A percentile compares a stretch with the other conserved stretches of the same genome.
These are phyloP conservation scores for Aureobasidium sp. DNA, from an alignment of 2,329 filamentous ascomycete genomes.

Conservation along the genomic window DNA sequence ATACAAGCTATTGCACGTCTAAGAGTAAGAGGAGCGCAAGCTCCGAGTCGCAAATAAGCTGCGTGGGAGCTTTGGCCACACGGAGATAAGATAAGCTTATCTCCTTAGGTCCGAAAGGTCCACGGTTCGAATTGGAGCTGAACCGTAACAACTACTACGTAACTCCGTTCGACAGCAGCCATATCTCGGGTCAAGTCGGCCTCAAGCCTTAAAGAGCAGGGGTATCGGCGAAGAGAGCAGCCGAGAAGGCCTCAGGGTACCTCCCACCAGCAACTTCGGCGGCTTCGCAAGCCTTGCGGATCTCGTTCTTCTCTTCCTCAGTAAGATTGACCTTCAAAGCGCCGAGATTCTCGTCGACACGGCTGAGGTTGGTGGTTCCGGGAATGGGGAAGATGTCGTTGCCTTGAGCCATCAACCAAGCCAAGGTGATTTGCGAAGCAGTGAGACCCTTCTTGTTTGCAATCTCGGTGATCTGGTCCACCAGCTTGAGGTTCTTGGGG, in stretches of 20 bases:
- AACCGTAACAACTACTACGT: background rate
- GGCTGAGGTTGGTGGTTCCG: constrained; percentile 45
- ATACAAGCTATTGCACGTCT: too few relatives aligned
- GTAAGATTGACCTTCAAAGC: constrained; percentile 30
- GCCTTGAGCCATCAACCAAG: constrained; percentile 57
- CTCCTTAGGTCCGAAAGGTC: too few relatives aligned
- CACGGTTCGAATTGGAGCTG: too few relatives aligned
- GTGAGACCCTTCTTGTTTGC: constrained; percentile 51
- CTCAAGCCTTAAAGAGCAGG: constrained; percentile 17
- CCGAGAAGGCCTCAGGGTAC: constrained; percentile 34
- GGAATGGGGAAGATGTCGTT: constrained; percentile 19
- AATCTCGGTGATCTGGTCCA: constrained; percentile 44
- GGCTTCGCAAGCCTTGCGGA: constrained; percentile 29
- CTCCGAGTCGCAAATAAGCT: too few relatives aligned
- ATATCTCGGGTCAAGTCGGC: background rate
- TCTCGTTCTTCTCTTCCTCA: constrained; percentile 32
- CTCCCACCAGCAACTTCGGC: constrained; percentile 31
- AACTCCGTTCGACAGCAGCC: background rate
- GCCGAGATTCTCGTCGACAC: constrained; percentile 41
- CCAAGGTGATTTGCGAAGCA: constrained; percentile 52
- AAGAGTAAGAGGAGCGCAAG: too few relatives aligned
- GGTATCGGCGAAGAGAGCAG: constrained; percentile 31
- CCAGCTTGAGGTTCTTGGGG: constrained; percentile 48
- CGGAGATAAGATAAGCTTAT: too few relatives aligned
- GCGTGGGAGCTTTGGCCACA: too few relatives aligned